Evolutionary conservation across 768 basidiomycete species (phyloP).

Genomic region (Mycena polygramma): DNA sequence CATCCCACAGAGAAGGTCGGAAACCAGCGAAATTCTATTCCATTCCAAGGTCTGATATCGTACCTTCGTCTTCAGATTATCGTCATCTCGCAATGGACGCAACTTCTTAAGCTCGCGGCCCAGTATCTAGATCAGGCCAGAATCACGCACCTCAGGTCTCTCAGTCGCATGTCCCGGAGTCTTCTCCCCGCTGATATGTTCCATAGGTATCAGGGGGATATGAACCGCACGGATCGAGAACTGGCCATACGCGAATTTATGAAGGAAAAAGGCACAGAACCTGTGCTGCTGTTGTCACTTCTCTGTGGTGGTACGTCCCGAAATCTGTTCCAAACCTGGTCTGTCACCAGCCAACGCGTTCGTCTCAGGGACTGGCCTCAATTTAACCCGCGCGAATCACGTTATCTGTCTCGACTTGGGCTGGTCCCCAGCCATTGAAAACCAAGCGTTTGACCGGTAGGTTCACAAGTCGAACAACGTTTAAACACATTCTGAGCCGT

Average conservation of each 20-base stretch:
- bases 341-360: background rate
- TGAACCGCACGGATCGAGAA: conserved; percentile 2
- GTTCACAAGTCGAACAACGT: background rate
- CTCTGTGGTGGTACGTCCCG: conserved; percentile 1
- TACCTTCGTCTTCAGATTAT: background rate
- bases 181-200: background rate
- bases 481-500: too few relatives aligned
- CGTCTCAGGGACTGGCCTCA: conserved; percentile 1
- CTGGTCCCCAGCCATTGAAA: conserved; percentile 4
- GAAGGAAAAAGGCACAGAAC: conserved; percentile 9
- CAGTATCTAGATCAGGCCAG: background rate
- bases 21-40: background rate
- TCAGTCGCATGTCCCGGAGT: too few relatives aligned
- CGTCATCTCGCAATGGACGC: conserved; percentile 6
- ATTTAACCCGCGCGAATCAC: conserved; percentile 10
- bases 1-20: background rate
- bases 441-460: conserved; percentile 8
- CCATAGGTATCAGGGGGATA: conserved; percentile 3
- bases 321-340: too few relatives aligned
- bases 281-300: conserved; percentile 4
- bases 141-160: conserved; percentile 3
- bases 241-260: background rate
- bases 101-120: background rate
- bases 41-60: background rate
- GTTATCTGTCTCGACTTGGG: conserved; percentile 6